These are phyloP conservation scores for Cymbopogon flexuosus DNA, from an alignment of 202 grass and related monocot species.

Conservation along the genomic window DNA sequence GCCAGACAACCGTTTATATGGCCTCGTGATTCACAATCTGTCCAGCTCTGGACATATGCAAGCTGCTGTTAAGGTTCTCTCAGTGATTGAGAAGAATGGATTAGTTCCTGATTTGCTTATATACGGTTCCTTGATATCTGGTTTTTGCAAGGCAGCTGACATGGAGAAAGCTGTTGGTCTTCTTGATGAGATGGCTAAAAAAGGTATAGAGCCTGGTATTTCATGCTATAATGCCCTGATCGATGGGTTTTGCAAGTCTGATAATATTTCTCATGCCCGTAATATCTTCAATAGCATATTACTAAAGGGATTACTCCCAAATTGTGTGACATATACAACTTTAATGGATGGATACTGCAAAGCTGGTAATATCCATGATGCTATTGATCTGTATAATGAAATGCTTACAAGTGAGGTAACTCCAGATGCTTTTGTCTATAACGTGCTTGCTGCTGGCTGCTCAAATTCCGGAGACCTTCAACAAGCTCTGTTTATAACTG, in stretches of 20 bases:
- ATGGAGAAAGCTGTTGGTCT: conserved; percentile 52
- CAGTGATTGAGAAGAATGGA: conserved; percentile 52
- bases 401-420: conserved; percentile 57
- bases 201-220: conserved; percentile 58
- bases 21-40: conserved; percentile 55
- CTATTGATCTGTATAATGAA: conserved; percentile 53
- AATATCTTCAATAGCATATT: conserved; percentile 37
- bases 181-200: conserved; percentile 56
- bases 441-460: conserved; percentile 45
- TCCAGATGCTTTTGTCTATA: conserved; percentile 52
- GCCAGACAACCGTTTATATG: conserved; percentile 47
- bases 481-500: conserved; percentile 34
- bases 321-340: conserved; percentile 56
- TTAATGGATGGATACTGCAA: conserved; percentile 77
- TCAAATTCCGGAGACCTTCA: conserved; percentile 35
- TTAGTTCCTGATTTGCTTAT: conserved; percentile 53
- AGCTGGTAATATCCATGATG: conserved; percentile 39
- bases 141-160: conserved; percentile 51
- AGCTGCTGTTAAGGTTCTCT: conserved; percentile 51
- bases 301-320: conserved; percentile 49
- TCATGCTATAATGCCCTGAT: conserved; percentile 60
- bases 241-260: conserved; percentile 55
- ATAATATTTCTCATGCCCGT: conserved; percentile 49
- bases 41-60: conserved; percentile 50
- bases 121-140: conserved; percentile 64